A percentile compares a stretch with the other conserved stretches of the same genome.
Conservation (phyloP, 225 moss, liverwort and hornwort genomes). For the Climacium dendroides region DNA sequence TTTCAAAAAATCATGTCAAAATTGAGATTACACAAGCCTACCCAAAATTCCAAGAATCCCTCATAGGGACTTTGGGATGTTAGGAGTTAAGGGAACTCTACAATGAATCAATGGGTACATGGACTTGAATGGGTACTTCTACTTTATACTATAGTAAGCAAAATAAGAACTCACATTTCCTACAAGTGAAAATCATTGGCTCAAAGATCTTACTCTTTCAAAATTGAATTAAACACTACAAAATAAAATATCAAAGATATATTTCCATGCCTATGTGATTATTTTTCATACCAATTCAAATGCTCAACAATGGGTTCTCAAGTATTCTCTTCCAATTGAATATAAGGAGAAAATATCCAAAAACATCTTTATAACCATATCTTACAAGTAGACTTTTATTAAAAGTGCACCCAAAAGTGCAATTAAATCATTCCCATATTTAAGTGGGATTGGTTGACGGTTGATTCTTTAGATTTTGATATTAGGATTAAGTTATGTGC, state of each 20-base stretch:
- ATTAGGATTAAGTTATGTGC: background rate
- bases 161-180: background rate
- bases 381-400: background rate
- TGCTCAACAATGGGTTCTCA: background rate
- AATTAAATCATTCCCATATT: background rate
- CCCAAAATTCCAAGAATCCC: too few relatives aligned
- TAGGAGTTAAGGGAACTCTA: too few relatives aligned
- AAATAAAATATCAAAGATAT: background rate
- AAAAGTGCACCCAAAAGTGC: background rate
- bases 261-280: fast-evolving
- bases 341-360: background rate
- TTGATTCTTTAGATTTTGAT: fast-evolving
- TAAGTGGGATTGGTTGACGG: background rate
- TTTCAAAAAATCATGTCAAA: too few relatives aligned
- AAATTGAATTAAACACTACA: background rate
- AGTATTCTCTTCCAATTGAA: background rate
- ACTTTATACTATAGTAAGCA: too few relatives aligned
- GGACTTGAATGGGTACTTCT: too few relatives aligned
- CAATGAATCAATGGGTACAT: too few relatives aligned
- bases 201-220: background rate
- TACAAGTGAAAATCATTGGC: background rate
- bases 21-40: too few relatives aligned
- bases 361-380: background rate
- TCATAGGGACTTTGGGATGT: too few relatives aligned
- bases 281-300: background rate